These are phyloP conservation scores for Schwanniomyces polymorphus DNA, from an alignment of 805 yeast genomes.

Conservation along the genomic window DNA sequence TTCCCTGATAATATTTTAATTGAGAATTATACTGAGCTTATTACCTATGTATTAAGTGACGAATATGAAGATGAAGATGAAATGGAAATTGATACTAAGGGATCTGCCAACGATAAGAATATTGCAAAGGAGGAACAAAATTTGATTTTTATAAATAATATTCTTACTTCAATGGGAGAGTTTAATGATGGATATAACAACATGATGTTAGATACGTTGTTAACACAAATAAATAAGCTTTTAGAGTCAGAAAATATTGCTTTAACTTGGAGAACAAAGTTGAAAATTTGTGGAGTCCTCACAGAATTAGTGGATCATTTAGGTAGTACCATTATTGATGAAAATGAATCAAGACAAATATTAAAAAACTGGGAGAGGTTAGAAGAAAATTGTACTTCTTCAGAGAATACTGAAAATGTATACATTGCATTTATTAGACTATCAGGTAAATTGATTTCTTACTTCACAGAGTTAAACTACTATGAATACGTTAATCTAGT, in stretches of 20 bases:
- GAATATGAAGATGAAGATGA: conserved; percentile 34
- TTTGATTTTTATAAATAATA: conserved; percentile 32
- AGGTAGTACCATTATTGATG: conserved; percentile 7
- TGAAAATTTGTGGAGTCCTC: conserved; percentile 45
- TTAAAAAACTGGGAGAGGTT: conserved; percentile 22
- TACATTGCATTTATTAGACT: conserved; percentile 48
- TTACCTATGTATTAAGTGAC: conserved; percentile 34
- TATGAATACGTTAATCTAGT: conserved; percentile 12
- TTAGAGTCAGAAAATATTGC: conserved; percentile 24
- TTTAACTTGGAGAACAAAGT: conserved; percentile 64
- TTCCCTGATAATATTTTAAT: conserved; percentile 34
- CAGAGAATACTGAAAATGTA: conserved; percentile 56
- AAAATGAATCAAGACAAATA: conserved; percentile 13
- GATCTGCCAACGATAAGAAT: conserved; percentile 1
- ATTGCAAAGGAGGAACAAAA: conserved; percentile 51
- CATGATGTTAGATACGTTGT: conserved; percentile 24
- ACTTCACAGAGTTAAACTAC: conserved; percentile 13
- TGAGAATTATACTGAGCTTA: conserved; percentile 36
- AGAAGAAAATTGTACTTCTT: conserved; percentile 28
- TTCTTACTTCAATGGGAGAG: conserved; percentile 29
- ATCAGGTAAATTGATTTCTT: conserved; percentile 17
- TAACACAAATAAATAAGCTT: conserved; percentile 18
- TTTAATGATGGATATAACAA: neutral
- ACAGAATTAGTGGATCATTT: conserved; percentile 12
- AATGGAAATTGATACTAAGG: conserved; percentile 16